These are phyloP conservation scores for Melanomma pulvis-pyrius DNA, from an alignment of 495 filamentous ascomycete species.

Conservation along the genomic window DNA sequence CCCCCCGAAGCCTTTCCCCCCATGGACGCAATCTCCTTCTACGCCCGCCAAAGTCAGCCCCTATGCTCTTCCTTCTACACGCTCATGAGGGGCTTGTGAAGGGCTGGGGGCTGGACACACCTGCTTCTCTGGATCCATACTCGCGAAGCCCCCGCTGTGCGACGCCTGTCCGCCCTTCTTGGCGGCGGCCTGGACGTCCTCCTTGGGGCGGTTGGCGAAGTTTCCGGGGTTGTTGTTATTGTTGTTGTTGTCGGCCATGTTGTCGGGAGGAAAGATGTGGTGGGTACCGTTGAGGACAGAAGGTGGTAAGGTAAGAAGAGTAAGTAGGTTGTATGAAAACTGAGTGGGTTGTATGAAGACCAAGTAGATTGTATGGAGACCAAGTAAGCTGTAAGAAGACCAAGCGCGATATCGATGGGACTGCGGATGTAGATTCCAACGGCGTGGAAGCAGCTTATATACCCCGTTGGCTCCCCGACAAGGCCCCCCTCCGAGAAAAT, in stretches of 20 bases:
- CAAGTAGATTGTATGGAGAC: background rate
- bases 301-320: too few relatives aligned
- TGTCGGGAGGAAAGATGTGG: background rate
- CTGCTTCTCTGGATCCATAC: conserved; percentile 43
- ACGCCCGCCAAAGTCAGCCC: background rate
- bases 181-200: conserved; percentile 58
- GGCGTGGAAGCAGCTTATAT: background rate
- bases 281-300: too few relatives aligned
- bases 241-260: conserved; percentile 51
- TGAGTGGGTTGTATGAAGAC: too few relatives aligned
- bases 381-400: background rate
- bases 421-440: background rate
- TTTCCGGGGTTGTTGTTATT: conserved; percentile 61
- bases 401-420: background rate
- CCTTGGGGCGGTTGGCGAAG: conserved; percentile 64
- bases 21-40: conserved; percentile 32
- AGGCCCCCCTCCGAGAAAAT: too few relatives aligned
- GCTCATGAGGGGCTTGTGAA: too few relatives aligned
- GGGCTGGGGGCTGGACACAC: conserved; percentile 7
- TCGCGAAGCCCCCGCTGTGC: conserved; percentile 38
- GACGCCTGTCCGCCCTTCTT: conserved; percentile 57
- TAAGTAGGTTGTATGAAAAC: too few relatives aligned
- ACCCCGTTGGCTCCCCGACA: too few relatives aligned
- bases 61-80: too few relatives aligned
- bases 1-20: conserved; percentile 43